These are phyloP conservation scores for Phlegmacium glaucopus DNA, from an alignment of 768 basidiomycete species.

Conservation along the genomic window DNA sequence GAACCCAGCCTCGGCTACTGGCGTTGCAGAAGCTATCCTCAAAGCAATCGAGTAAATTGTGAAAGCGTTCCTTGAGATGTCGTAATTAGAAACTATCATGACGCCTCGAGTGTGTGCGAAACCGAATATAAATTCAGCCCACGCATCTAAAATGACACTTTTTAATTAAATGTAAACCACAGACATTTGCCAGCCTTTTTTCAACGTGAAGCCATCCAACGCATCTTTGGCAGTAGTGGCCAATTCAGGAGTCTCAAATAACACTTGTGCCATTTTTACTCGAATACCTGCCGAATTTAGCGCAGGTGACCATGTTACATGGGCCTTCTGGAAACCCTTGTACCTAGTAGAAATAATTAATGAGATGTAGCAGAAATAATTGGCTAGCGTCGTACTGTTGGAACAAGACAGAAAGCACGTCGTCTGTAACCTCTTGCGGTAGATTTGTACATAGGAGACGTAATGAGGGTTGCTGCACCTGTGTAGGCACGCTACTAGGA, in stretches of 20 bases:
- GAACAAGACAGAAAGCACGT: conserved; percentile 83
- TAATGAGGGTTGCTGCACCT: conserved; percentile 52
- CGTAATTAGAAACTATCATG: conserved; percentile 1
- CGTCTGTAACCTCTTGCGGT: conserved; percentile 86
- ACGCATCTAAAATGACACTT: conserved; percentile 7
- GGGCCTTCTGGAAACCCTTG: conserved; percentile 73
- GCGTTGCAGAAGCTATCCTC: conserved; percentile 54
- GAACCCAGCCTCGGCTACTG: conserved; percentile 58
- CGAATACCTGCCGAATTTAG: conserved; percentile 61
- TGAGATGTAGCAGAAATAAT: neutral
- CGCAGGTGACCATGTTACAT: conserved; percentile 66
- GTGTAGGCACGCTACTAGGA: conserved; percentile 39
- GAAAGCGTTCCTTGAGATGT: conserved; percentile 2
- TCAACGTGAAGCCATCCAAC: conserved; percentile 81
- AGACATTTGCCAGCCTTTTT: conserved; percentile 82
- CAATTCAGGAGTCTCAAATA: conserved; percentile 73
- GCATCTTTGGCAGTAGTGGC: conserved; percentile 79
- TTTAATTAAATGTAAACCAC: conserved; percentile 58
- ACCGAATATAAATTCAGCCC: conserved; percentile 2
- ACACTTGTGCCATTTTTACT: conserved; percentile 78
- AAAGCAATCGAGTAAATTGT: conserved; percentile 35
- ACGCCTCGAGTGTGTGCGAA: too few species aligned
- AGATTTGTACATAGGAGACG: conserved; percentile 80
- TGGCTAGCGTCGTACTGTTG: conserved; percentile 67
- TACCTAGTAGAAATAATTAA: conserved; percentile 49